phyloP scores from a whole-genome alignment of 345 rosid genomes.

The Arabidopsis arenosa region DNA sequence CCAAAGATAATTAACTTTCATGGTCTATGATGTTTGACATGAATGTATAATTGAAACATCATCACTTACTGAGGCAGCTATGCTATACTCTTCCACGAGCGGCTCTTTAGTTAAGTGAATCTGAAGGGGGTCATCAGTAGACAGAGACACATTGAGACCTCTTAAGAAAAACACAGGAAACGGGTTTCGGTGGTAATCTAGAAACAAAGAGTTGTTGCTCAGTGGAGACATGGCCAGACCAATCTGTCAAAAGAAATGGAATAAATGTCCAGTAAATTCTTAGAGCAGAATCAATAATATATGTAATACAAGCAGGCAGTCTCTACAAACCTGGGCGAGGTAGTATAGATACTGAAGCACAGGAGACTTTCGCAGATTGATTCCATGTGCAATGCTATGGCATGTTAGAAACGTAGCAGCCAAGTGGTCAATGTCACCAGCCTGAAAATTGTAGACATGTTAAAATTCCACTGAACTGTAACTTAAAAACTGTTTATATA shows the following conservation, averaged over 20 bases:
- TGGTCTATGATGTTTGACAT: neutral
- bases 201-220: slow-evolving; percentile 96
- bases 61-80: slow-evolving; percentile 92
- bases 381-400: slow-evolving; percentile 97
- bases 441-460: slow-evolving; percentile 57
- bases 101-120: slow-evolving; percentile 98
- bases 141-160: slow-evolving; percentile 96
- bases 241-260: slow-evolving; percentile 72
- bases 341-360: slow-evolving; percentile 98
- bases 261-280: too few relatives aligned
- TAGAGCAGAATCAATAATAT: neutral
- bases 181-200: slow-evolving; percentile 96
- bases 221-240: slow-evolving; percentile 99
- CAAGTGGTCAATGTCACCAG: slow-evolving; percentile 98
- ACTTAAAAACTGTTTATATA: neutral
- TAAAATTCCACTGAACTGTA: slow-evolving; percentile 19
- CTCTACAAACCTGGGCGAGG: slow-evolving; percentile 77
- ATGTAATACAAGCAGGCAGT: slow-evolving; percentile 3
- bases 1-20: neutral
- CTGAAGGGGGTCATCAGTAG: slow-evolving; percentile 98
- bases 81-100: slow-evolving; percentile 96
- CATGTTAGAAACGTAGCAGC: slow-evolving; percentile 96
- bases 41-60: slow-evolving; percentile 21
- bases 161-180: slow-evolving; percentile 90
- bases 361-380: slow-evolving; percentile 97